A percentile compares a stretch with the other conserved stretches of the same genome.
Evolutionary conservation across 2,329 filamentous ascomycete genomes (phyloP).

Genomic region (Dactylellina sp.): DNA sequence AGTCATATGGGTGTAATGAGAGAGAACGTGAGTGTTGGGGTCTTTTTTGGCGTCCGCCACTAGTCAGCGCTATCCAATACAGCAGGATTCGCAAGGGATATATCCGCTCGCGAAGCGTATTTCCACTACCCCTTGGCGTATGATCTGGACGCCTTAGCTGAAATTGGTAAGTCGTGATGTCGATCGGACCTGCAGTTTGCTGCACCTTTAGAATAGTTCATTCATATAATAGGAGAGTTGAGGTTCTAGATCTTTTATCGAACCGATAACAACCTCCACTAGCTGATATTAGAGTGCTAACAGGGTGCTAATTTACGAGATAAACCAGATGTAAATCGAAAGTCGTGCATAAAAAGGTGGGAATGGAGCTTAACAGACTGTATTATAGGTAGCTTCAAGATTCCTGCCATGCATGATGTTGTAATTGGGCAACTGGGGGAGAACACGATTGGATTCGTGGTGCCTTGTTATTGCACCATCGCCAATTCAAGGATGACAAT

Average conservation of each 20-base stretch:
- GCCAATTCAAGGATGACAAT: conserved; percentile 12
- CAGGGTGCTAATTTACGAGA: conserved; percentile 19
- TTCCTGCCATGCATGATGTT: conserved; percentile 50
- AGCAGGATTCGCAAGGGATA: conserved; percentile 24
- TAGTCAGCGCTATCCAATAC: conserved; percentile 32
- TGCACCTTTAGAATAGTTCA: conserved; percentile 20
- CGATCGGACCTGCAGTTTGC: conserved; percentile 47
- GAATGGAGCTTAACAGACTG: conserved; percentile 44
- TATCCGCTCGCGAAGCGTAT: conserved; percentile 19
- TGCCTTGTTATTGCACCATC: conserved; percentile 50
- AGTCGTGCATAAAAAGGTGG: conserved; percentile 43
- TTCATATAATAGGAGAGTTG: conserved; percentile 28
- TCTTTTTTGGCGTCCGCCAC: conserved; percentile 42
- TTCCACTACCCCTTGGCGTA: conserved; percentile 30
- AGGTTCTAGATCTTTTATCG: conserved; percentile 53
- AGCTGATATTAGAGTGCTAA: conserved; percentile 14
- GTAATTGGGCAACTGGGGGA: conserved; percentile 49
- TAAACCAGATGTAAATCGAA: conserved; percentile 38
- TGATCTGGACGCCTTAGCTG: conserved; percentile 39
- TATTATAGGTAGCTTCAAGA: conserved; percentile 40
- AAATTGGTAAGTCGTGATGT: conserved; percentile 35
- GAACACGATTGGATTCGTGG: conserved; percentile 47
- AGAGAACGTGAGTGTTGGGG: conserved; percentile 17
- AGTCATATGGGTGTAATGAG: conserved; percentile 37
- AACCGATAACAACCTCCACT: conserved; percentile 38